These are phyloP conservation scores for Lomentospora prolificans DNA, from an alignment of 2,329 filamentous ascomycete genomes.

Conservation along the genomic window DNA sequence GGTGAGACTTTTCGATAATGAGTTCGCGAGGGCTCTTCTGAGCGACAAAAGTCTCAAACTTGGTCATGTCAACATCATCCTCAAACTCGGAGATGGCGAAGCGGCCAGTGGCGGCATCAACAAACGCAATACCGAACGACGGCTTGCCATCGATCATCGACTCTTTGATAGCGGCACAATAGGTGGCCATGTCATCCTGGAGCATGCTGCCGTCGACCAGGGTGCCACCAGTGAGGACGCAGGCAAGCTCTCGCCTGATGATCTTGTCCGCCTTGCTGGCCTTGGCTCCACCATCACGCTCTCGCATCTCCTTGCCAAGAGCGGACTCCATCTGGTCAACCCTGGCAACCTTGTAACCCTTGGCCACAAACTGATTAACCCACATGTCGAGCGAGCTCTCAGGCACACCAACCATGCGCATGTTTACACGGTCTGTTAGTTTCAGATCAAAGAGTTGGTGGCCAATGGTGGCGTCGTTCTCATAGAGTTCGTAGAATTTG, in stretches of 20 bases:
- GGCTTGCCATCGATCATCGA: slow-evolving; percentile 62
- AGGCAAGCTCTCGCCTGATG: slow-evolving; percentile 81
- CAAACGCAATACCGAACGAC: slow-evolving; percentile 84
- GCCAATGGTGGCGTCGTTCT: slow-evolving; percentile 92
- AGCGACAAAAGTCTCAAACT: slow-evolving; percentile 93
- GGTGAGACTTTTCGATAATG: slow-evolving; percentile 73
- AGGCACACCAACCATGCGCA: slow-evolving; percentile 98
- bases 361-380: slow-evolving; percentile 97
- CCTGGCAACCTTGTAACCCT: slow-evolving; percentile 92
- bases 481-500: slow-evolving; percentile 97
- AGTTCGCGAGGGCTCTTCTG: slow-evolving; percentile 85
- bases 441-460: slow-evolving; percentile 97
- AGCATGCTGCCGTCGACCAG: slow-evolving; percentile 95
- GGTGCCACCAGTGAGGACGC: slow-evolving; percentile 84
- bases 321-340: slow-evolving; percentile 97
- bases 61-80: slow-evolving; percentile 87
- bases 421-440: slow-evolving; percentile 95
- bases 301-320: slow-evolving; percentile 96
- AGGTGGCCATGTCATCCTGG: slow-evolving; percentile 94
- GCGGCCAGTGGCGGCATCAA: slow-evolving; percentile 90
- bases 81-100: slow-evolving; percentile 89
- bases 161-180: slow-evolving; percentile 91
- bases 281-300: slow-evolving; percentile 55
- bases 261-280: slow-evolving; percentile 76
- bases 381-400: slow-evolving; percentile 93